Conservation (phyloP, 2,329 filamentous ascomycete species). For the Fusarium musae region DNA sequence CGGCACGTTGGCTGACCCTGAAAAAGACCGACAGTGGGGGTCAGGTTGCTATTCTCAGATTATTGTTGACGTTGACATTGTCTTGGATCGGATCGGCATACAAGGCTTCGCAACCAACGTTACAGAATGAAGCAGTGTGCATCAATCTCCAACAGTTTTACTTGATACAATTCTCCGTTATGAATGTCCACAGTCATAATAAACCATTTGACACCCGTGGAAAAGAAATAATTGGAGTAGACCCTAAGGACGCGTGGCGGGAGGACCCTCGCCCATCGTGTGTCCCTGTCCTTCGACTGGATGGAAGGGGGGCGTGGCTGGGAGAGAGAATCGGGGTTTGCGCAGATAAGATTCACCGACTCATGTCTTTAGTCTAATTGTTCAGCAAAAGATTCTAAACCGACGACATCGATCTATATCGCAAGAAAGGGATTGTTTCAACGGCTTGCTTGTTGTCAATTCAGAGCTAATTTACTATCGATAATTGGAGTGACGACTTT, state of each 20-base stretch:
- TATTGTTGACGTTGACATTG: neutral
- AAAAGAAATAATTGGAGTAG: slow-evolving; percentile 21
- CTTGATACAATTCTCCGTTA: slow-evolving; percentile 12
- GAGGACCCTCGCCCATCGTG: slow-evolving; percentile 26
- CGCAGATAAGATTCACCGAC: slow-evolving; percentile 14
- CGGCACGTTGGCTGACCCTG: neutral
- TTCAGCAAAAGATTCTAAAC: neutral
- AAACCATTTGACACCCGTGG: slow-evolving; percentile 16
- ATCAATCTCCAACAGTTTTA: slow-evolving; percentile 18
- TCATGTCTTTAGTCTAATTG: neutral
- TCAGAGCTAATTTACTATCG: neutral
- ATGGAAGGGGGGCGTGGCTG: slow-evolving; percentile 26
- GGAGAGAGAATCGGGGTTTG: slow-evolving; percentile 5
- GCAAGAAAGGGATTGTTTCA: neutral
- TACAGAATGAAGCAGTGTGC: slow-evolving; percentile 22
- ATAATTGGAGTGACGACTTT: neutral
- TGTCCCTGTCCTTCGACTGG: slow-evolving; percentile 9
- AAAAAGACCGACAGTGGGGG: slow-evolving; percentile 21
- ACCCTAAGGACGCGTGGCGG: slow-evolving; percentile 42
- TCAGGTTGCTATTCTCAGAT: slow-evolving; percentile 14
- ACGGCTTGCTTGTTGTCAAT: neutral
- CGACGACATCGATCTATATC: neutral
- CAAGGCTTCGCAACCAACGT: slow-evolving; percentile 21
- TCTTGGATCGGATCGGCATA: slow-evolving; percentile 7
- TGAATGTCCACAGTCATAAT: slow-evolving; percentile 5